A percentile compares a stretch with the other conserved stretches of the same genome.
These are phyloP conservation scores for Rhodamnia argentea DNA, from an alignment of 345 rosid genomes.

Conservation along the genomic window DNA sequence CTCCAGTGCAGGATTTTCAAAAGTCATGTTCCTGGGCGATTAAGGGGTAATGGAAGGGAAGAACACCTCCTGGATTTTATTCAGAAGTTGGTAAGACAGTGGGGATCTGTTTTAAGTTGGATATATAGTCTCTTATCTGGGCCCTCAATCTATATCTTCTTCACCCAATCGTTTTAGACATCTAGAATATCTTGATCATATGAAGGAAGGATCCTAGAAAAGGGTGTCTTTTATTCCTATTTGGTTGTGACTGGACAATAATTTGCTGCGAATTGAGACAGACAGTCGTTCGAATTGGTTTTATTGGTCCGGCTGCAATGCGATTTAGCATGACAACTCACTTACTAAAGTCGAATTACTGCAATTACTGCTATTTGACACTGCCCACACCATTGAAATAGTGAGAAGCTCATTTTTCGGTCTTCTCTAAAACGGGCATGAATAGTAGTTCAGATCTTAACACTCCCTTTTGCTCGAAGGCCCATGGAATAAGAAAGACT, in stretches of 20 bases:
- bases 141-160: neutral
- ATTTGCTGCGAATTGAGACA: constrained; percentile 31
- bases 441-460: too few species aligned
- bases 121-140: neutral
- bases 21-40: constrained; percentile 47
- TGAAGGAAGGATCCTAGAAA: too few species aligned
- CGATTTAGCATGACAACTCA: constrained; percentile 94
- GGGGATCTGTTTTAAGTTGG: neutral
- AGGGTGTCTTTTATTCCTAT: neutral
- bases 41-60: constrained; percentile 30
- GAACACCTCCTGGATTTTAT: constrained; percentile 34
- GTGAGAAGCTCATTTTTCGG: too few species aligned
- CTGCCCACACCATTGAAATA: too few species aligned
- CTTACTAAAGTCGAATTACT: constrained; percentile 52
- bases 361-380: constrained; percentile 8
- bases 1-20: constrained; percentile 59
- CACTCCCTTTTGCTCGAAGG: too few species aligned
- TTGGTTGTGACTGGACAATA: neutral
- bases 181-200: too few species aligned
- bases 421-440: too few species aligned
- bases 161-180: neutral
- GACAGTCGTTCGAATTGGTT: constrained; percentile 55
- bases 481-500: too few species aligned
- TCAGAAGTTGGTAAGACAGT: constrained; percentile 48
- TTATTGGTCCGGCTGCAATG: constrained; percentile 98